Evolutionary conservation across 148 eudicot species (phyloP), one percentile per base, ranked within the genome.

Genomic region (Rhododendron griersonianum): DNA sequence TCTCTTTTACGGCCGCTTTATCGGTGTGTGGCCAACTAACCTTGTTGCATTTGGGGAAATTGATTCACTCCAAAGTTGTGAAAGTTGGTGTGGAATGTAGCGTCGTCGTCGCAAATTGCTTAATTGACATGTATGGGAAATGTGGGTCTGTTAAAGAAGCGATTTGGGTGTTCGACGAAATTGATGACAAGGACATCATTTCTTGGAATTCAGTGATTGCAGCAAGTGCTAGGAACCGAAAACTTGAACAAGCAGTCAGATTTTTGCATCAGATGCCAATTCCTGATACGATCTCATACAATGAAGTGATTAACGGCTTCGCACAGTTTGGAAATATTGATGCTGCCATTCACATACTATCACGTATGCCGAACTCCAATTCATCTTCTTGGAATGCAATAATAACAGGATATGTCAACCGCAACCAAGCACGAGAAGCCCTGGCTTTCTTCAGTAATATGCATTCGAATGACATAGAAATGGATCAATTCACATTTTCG

Each of bases 91-190:
- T 86, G 18, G 93, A 90, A 71, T 87, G 89, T 14, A 89, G 90
- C 67, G 86, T 91, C 82, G 80, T 93, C 85, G 91, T 95, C 6
- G 86, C 90, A 0, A 96, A 96, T 69, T 95, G 96, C 85, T 91
- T 96, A 91, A 93, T 96, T 86, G 96, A 95, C 78, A 91, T 96
- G 98, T 96, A 96, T 87, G 99, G 98, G 15, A 94, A 93, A 86
- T 95, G 94, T 33, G 87, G 91, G 53, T 84, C 63, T 23, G 90
- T 86, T 35, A 90, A 85, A 75, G 94, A 88, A 8, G 93, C 96
- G 5, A 87, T 86, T 16, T 41, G 48, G 83, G 89, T 91, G 37
- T 96, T 95, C 45, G 57, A 87, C 71, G 69, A 65, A 75, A 84
- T 91, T 91, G 63, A 51, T 83, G 89, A 87, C 44, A 95, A 90